Evolutionary conservation across 768 basidiomycete species (phyloP), one percentile per base, ranked within the genome.

Genomic region (Exidia glandulosa): DNA sequence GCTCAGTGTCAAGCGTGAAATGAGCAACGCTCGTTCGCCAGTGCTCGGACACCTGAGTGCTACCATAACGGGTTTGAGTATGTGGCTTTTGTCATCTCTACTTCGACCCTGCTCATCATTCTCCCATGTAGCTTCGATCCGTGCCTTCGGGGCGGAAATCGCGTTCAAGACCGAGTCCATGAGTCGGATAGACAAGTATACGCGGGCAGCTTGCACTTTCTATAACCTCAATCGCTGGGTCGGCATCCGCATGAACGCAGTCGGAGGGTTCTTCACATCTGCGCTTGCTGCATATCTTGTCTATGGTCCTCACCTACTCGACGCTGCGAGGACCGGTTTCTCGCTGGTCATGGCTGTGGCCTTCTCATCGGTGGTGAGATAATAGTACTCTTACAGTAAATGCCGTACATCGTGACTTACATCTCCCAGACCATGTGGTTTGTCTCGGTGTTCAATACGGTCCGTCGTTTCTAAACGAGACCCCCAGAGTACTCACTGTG

Each of bases 231-330:
- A 66, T 48, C 56, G 64, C 29, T 70, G 70, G 70, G 61, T 67
- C 52, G 65, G 64, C 50, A 63, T 73, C 59, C 67, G 75, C n/a
- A 70, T 76, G 36, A 74, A 76, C 61, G 63, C 69, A 58, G 64
- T 75, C 23, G 75, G 74, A 10, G 73, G 70, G 16, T 30, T 74
- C 33, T 76, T 76, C 62, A 67, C 73, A 0, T 62, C 72, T 3
- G 58, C 62, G 6, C 63, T 76, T 12, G 73, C 72, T 19, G 68
- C 71, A 25, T 75, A 76, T 65, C 63, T 79, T 14, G 69, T 76
- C n/a, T 78, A 78, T 63, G 59, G 59, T 30, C 23, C 57, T 45
- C 32, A 58, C 52, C 45, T 57, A 33, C 25, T 59, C 56, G 27
- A n/a, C n/a, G 66, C 67, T 1, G 64, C 66, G 3, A 69, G 64